Base-by-base conservation (phyloP, 768 basidiomycete species). In the Coprinopsis sp. region DNA sequence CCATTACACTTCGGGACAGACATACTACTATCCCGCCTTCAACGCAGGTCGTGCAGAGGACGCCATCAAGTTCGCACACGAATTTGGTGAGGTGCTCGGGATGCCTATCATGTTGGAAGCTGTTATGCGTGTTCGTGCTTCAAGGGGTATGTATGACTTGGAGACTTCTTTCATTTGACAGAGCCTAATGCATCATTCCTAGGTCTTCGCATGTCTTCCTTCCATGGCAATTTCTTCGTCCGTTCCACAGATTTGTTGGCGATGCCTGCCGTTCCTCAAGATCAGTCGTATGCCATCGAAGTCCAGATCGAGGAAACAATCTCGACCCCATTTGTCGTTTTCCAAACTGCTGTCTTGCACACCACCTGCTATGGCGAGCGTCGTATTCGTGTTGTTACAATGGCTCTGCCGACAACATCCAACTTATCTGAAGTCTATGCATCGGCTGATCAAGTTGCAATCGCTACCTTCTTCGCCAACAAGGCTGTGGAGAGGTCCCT, bases 221-320 rank as follows among this genome's bases (percentile, higher is more conserved):
- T 95, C 87, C 92, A 97, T 57, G 95, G 95, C 51, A 98, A 97
- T 71, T 96, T 97, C 74, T 98, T 98, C 61, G 91, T 96, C 47
- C 85, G 95, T 43, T 96, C 93, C 19, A 98, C 95, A 18, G 95
- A 98, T 66, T 78, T 97, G 4, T 78, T 97, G 28, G 91, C 95
- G 3, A 88, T 97, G 78, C 93, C 95, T 2, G 86, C 92, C 6
- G 94, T 98, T n/a, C 92, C 95, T 13, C 82, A 88, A 57, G 93
- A 98, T 58, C 90, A 96, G 63, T 92, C 89, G 14, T 98, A 98
- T 63, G 86, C 87, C 10, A 94, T 98, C 58, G 95, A 98, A 63
- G 74, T 97, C 10, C 87, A 94, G 62, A 90, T 98, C 52, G 95
- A 98, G 63, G 95, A 98, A 63, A 87, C 87, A 28, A 77, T 98